These are phyloP conservation scores for Calocybe gangraenosa DNA, from an alignment of 768 basidiomycete species.

Conservation along the genomic window DNA sequence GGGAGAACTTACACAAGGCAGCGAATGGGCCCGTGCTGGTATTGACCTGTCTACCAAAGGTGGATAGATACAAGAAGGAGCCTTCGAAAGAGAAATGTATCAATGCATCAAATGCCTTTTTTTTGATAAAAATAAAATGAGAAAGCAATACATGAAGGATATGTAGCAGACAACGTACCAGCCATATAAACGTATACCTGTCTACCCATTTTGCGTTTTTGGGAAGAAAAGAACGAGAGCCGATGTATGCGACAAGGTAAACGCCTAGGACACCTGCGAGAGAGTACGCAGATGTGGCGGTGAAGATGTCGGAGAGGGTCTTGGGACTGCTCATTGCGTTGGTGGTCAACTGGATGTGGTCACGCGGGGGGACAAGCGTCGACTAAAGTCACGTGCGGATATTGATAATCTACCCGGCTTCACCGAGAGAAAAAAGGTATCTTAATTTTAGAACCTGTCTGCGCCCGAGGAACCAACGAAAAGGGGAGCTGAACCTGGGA, in stretches of 20 bases:
- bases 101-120: constrained; percentile 72
- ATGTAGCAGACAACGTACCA: constrained; percentile 49
- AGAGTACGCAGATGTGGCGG: constrained; percentile 58
- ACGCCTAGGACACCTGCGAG: constrained; percentile 54
- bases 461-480: no score
- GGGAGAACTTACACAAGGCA: constrained; percentile 58
- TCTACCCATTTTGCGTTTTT: constrained; percentile 63
- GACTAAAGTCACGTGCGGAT: no score
- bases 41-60: constrained; percentile 70
- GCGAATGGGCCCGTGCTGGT: constrained; percentile 67
- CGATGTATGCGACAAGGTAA: constrained; percentile 47
- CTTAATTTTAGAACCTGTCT: no score
- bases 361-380: no score
- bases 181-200: constrained; percentile 71
- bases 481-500: no score
- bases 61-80: constrained; percentile 74
- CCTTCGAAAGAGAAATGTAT: constrained; percentile 81
- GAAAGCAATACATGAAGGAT: not conserved
- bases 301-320: constrained; percentile 34
- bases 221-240: constrained; percentile 54
- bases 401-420: no score
- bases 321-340: no score
- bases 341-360: no score
- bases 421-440: no score
- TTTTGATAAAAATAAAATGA: not conserved